These are phyloP conservation scores for Arthrobotrys iridis DNA, from an alignment of 2,329 filamentous ascomycete genomes.

Conservation along the genomic window DNA sequence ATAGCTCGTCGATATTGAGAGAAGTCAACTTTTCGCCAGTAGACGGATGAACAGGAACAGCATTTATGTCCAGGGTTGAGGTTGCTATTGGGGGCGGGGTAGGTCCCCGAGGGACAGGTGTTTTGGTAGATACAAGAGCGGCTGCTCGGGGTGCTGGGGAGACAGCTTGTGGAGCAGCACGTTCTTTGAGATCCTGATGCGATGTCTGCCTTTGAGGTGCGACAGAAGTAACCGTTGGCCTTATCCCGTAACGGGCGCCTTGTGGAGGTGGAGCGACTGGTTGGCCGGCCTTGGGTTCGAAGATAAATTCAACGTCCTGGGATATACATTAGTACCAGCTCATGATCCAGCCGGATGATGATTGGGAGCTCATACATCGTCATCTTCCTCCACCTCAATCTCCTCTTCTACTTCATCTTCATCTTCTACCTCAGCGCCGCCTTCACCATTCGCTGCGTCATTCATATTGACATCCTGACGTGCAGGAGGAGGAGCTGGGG, in stretches of 20 bases:
- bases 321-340: background rate
- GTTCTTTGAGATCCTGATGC: slow-evolving; percentile 49
- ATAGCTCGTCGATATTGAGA: slow-evolving; percentile 78
- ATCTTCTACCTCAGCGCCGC: slow-evolving; percentile 53
- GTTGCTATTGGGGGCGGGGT: slow-evolving; percentile 74
- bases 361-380: slow-evolving; percentile 54
- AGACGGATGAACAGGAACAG: slow-evolving; percentile 78
- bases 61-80: slow-evolving; percentile 85
- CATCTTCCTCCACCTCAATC: slow-evolving; percentile 58
- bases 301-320: slow-evolving; percentile 58
- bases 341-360: background rate
- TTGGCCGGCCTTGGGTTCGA: slow-evolving; percentile 58
- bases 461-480: slow-evolving; percentile 48
- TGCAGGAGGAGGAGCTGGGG: slow-evolving; percentile 13
- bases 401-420: slow-evolving; percentile 58
- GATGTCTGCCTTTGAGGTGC: slow-evolving; percentile 40
- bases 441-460: slow-evolving; percentile 52
- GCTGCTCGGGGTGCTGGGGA: slow-evolving; percentile 58
- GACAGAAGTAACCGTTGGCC: slow-evolving; percentile 54
- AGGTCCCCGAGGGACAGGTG: slow-evolving; percentile 64
- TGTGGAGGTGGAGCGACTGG: slow-evolving; percentile 57
- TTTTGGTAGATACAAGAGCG: slow-evolving; percentile 59
- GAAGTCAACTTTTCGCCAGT: slow-evolving; percentile 82
- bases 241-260: slow-evolving; percentile 57
- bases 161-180: slow-evolving; percentile 28